Evolutionary conservation across 129 eudicot genomes (phyloP).

Genomic region (Erigeron canadensis): DNA sequence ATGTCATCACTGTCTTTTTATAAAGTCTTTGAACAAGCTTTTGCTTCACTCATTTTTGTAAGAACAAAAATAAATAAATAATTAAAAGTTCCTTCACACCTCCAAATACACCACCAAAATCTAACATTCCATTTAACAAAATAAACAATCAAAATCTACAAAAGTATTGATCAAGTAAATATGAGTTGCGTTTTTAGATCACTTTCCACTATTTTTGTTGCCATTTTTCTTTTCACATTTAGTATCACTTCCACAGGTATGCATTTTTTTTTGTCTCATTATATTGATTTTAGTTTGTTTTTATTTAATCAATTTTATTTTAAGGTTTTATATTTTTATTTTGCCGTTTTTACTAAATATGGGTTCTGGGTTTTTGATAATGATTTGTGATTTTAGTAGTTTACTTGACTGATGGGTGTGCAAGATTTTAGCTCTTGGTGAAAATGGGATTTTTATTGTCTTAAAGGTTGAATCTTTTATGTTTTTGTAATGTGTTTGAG

Average conservation of each 20-base stretch:
- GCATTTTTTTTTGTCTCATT: not conserved
- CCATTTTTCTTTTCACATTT: constrained; percentile 46
- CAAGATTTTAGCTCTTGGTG: constrained; percentile 1
- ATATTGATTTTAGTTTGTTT: not conserved
- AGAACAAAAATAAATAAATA: not conserved
- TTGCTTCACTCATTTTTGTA: constrained; percentile 10
- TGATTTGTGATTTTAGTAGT: not conserved
- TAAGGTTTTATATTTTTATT: constrained; percentile 11
- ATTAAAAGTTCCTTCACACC: constrained; percentile 8
- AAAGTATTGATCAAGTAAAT: not conserved
- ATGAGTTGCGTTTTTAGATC: constrained; percentile 54
- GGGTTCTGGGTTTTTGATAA: constrained; percentile 19
- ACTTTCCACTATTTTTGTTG: constrained; percentile 30
- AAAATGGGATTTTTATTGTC: constrained; percentile 8
- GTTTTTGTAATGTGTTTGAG: constrained; percentile 27
- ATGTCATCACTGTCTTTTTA: constrained; percentile 20
- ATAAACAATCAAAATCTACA: not conserved
- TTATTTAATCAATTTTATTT: not conserved
- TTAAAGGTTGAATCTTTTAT: constrained; percentile 11
- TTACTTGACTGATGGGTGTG: constrained; percentile 18
- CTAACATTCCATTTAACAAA: not conserved
- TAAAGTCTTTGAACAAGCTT: constrained; percentile 17
- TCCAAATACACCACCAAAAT: constrained; percentile 23
- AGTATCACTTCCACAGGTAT: constrained; percentile 69
- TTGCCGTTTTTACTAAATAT: not conserved